A percentile compares a stretch with the other conserved stretches of the same genome.
These are phyloP conservation scores for Populus tomentosa DNA, from an alignment of 441 rosid species.

Conservation along the genomic window DNA sequence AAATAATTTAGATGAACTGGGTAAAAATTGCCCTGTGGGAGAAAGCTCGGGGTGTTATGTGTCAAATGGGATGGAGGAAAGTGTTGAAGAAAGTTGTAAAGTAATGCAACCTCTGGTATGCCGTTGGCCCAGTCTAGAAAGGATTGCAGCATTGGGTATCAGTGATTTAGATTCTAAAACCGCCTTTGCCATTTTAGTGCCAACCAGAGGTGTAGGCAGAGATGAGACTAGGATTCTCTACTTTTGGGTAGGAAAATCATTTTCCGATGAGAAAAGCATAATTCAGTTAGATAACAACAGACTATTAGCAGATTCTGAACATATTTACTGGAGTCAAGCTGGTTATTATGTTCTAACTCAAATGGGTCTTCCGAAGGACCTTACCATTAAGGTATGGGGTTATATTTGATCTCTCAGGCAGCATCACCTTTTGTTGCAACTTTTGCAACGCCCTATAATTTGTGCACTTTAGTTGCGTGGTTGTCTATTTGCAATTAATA, in stretches of 20 bases:
- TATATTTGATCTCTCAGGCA: not conserved
- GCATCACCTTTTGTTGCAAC: not conserved
- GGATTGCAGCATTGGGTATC: conserved; percentile 34
- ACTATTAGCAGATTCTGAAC: conserved; percentile 30
- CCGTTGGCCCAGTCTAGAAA: conserved; percentile 76
- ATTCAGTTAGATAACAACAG: conserved; percentile 40
- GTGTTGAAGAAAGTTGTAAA: conserved; percentile 25
- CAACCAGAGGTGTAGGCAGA: conserved; percentile 38
- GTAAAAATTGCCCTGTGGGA: conserved; percentile 20
- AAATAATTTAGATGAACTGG: conserved; percentile 24
- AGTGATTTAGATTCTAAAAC: conserved; percentile 56
- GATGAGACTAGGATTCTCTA: conserved; percentile 46
- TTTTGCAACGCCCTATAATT: not conserved
- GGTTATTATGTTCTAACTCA: conserved; percentile 49
- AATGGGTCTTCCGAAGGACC: conserved; percentile 62
- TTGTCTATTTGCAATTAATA: not conserved
- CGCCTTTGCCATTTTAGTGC: conserved; percentile 52
- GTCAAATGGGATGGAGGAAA: conserved; percentile 23
- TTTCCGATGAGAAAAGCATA: conserved; percentile 35
- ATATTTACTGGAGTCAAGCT: conserved; percentile 55
- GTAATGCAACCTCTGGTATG: conserved; percentile 41
- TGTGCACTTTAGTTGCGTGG: not conserved
- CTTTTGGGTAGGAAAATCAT: conserved; percentile 85
- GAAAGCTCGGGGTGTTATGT: conserved; percentile 19
- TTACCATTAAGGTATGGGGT: conserved; percentile 56